Evolutionary conservation across 352 stramenopile species (phyloP), one percentile per base, ranked within the genome.

Genomic region (Globisporangium heterothallicum): DNA sequence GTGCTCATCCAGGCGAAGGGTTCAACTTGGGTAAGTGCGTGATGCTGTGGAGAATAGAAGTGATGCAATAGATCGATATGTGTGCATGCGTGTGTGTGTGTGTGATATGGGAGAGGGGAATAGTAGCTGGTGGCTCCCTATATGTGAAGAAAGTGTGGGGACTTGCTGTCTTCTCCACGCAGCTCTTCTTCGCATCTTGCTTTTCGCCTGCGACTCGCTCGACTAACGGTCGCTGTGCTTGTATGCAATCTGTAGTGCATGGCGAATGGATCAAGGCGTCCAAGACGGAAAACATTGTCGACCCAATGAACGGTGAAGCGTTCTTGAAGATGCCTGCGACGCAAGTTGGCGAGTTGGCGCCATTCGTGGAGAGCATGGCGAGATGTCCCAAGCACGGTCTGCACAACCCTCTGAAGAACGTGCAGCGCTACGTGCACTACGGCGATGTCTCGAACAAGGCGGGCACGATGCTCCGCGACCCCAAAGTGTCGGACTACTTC

Each of bases 381-480:
- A 78, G 64, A 25, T 96, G 92, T 48, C 88, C 95, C 10, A 99
- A 99, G 80, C 95, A 94, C 61, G 97, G 97, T 1, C 70, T 99
- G 42, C 97, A 99, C 82, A 99, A 99, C 75, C 96, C 97, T 25
- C 78, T 98, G 44, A 99, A 99, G 81, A 97, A 98, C 65, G 77
- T 95, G 29, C 90, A 99, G 55, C 82, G 96, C 57, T 99, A 98
- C 59, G 38, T 86, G 25, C 47, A 87, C 59, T 94, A 94, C 64
- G 83, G 83, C 19, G 64, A 93, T 29, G 61, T 94, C 18, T 88
- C 72, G 49, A 77, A 88, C 59, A 92, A 92, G 64, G 88, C 88
- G 0, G 88, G 78, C 41, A 70, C 82, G 24, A 67, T 84, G 51
- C 66, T 98, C 49, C 74, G 83, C 14, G 70, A 97, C 45, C 91